Evolutionary conservation across 768 basidiomycete species (phyloP).

Genomic region (Leccinum broughii): DNA sequence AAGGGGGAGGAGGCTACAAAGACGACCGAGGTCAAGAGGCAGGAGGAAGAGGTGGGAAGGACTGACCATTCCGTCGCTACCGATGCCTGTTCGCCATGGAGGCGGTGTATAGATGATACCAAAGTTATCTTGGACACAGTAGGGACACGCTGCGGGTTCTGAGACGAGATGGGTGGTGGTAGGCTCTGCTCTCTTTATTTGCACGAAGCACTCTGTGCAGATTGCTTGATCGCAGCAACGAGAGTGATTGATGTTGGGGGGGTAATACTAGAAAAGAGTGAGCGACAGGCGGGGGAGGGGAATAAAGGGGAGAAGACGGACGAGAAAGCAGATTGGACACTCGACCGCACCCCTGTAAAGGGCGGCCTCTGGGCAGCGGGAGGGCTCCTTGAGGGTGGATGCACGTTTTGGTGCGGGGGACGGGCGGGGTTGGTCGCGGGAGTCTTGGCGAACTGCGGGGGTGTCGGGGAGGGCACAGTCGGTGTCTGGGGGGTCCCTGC

Average conservation of each 20-base stretch:
- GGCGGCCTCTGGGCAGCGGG: constrained; percentile 68
- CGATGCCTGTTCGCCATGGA: constrained; percentile 77
- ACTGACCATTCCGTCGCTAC: constrained; percentile 69
- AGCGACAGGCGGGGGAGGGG: constrained; percentile 15
- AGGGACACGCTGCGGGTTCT: constrained; percentile 96
- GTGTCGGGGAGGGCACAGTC: constrained; percentile 45
- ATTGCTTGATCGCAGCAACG: constrained; percentile 98
- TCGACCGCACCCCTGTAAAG: constrained; percentile 86
- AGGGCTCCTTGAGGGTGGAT: constrained; percentile 60
- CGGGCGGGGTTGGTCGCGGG: constrained; percentile 25
- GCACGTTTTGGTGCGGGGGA: constrained; percentile 51
- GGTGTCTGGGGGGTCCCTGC: constrained; percentile 50
- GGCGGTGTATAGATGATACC: constrained; percentile 88
- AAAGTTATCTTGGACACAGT: constrained; percentile 97
- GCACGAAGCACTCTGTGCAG: constrained; percentile 98
- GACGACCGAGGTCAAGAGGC: constrained; percentile 1
- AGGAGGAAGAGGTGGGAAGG: background rate
- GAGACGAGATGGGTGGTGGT: constrained; percentile 94
- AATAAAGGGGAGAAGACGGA: constrained; percentile 42
- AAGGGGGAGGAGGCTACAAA: constrained; percentile 41
- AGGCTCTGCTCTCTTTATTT: constrained; percentile 96
- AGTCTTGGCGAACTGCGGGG: constrained; percentile 35
- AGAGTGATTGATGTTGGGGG: constrained; percentile 94
- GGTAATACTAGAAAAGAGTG: constrained; percentile 77
- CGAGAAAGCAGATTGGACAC: constrained; percentile 98